These are phyloP conservation scores for Leishmania amazonensis DNA, from an alignment of 208 protist genomes.

Conservation along the genomic window DNA sequence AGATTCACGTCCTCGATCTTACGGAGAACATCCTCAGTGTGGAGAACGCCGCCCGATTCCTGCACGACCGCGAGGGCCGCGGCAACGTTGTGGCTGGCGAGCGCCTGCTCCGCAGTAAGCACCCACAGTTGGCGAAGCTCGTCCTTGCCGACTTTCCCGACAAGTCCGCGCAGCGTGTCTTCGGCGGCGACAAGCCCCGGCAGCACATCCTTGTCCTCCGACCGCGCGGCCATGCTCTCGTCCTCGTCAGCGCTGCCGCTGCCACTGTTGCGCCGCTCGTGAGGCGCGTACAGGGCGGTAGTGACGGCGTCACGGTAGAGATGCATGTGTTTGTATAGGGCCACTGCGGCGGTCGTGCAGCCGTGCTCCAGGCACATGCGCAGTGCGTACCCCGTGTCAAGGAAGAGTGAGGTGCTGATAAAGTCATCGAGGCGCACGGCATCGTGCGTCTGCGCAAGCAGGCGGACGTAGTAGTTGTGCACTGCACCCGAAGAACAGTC, in stretches of 20 bases:
- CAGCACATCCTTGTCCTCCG: slow-evolving; percentile 26
- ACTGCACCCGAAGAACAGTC: slow-evolving; percentile 84
- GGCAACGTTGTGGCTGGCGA: slow-evolving; percentile 80
- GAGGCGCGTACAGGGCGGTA: slow-evolving; percentile 59
- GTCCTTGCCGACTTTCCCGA: slow-evolving; percentile 57
- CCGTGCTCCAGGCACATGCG: slow-evolving; percentile 84
- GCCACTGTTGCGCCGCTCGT: neutral
- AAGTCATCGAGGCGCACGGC: slow-evolving; percentile 76
- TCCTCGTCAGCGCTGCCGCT: neutral
- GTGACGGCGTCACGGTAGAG: slow-evolving; percentile 96
- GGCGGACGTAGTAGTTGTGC: slow-evolving; percentile 94
- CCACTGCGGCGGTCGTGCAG: slow-evolving; percentile 76
- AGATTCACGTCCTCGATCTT: slow-evolving; percentile 92
- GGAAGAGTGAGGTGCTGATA: slow-evolving; percentile 76
- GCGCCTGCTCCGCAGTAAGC: slow-evolving; percentile 85
- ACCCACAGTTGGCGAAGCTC: slow-evolving; percentile 94
- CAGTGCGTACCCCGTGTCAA: slow-evolving; percentile 92
- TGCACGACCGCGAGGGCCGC: slow-evolving; percentile 76
- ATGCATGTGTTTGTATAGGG: slow-evolving; percentile 91
- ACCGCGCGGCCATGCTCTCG: too few species aligned
- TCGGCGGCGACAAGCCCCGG: slow-evolving; percentile 70
- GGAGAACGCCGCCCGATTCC: slow-evolving; percentile 77
- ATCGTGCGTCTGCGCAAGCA: slow-evolving; percentile 86
- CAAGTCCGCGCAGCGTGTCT: slow-evolving; percentile 73
- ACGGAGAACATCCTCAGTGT: slow-evolving; percentile 96